Conservation (phyloP, 306 rosid species). For the Hippophae tibetana region DNA sequence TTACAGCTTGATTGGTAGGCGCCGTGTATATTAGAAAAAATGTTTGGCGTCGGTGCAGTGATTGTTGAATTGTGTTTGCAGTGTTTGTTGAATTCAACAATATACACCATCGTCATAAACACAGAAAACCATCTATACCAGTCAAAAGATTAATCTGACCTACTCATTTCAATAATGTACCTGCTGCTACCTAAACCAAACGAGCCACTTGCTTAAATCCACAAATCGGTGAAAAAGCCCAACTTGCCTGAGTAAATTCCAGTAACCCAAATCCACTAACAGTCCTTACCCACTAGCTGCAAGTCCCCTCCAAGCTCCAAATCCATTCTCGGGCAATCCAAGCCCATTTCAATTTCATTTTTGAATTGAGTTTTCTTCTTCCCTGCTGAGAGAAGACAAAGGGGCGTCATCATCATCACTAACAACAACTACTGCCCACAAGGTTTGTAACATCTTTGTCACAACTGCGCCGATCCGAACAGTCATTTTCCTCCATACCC, state of each 20-base stretch:
- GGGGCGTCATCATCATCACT: slow-evolving; percentile 26
- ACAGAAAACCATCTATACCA: slow-evolving; percentile 21
- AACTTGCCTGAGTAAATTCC: slow-evolving; percentile 17
- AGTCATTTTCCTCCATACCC: slow-evolving; percentile 9
- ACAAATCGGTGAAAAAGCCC: slow-evolving; percentile 22
- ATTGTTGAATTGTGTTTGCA: too few relatives aligned
- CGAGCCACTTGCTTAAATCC: slow-evolving; percentile 25
- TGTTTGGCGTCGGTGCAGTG: too few relatives aligned
- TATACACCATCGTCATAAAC: slow-evolving; percentile 33
- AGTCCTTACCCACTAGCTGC: not conserved
- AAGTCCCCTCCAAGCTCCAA: not conserved
- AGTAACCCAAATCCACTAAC: slow-evolving; percentile 16
- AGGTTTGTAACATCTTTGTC: slow-evolving; percentile 26
- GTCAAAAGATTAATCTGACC: slow-evolving; percentile 49
- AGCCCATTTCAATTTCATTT: slow-evolving; percentile 8
- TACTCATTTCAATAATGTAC: slow-evolving; percentile 45
- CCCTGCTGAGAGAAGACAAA: slow-evolving; percentile 21
- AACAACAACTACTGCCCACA: slow-evolving; percentile 22
- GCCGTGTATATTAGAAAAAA: too few relatives aligned
- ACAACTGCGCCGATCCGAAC: slow-evolving; percentile 18
- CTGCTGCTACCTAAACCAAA: slow-evolving; percentile 38
- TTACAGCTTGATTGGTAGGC: too few relatives aligned
- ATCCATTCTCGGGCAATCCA: not conserved
- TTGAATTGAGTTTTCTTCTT: slow-evolving; percentile 32
- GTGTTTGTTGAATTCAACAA: too few relatives aligned